Evolutionary conservation across 306 rosid species (phyloP).

Genomic region (Sphenostylis stenocarpa): DNA sequence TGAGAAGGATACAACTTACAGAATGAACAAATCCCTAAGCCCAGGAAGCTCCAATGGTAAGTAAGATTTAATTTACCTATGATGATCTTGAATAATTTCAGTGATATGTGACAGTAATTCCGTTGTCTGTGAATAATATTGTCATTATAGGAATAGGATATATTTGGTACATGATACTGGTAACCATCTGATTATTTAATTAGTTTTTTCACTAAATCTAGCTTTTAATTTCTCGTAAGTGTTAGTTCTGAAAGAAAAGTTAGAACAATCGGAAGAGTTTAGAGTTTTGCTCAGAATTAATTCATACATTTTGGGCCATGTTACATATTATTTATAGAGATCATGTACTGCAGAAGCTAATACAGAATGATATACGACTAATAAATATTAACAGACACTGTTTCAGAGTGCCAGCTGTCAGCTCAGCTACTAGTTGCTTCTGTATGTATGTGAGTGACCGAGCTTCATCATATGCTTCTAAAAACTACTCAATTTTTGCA

Average conservation of each 20-base stretch:
- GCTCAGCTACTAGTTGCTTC: neutral
- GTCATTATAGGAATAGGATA: constrained; percentile 15
- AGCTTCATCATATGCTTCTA: neutral
- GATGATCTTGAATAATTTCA: neutral
- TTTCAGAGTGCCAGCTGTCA: too few species aligned
- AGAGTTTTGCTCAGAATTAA: too few species aligned
- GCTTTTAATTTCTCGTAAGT: neutral
- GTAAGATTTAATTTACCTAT: constrained; percentile 27
- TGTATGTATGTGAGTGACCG: neutral
- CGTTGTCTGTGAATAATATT: neutral
- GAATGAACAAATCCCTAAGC: constrained; percentile 40
- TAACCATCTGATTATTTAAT: constrained; percentile 4
- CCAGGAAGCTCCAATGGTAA: constrained; percentile 54
- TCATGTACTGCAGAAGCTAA: too few species aligned
- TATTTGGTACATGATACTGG: constrained; percentile 16
- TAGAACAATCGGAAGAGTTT: too few species aligned
- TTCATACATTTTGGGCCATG: too few species aligned
- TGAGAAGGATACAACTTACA: constrained; percentile 47
- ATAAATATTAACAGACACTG: too few species aligned
- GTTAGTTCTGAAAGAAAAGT: too few species aligned
- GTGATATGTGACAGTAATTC: neutral
- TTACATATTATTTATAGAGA: too few species aligned
- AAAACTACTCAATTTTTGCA: neutral
- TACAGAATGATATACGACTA: too few species aligned
- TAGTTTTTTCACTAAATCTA: neutral